Conservation (phyloP, 2,329 filamentous ascomycete species). For the Tolypocladium cylindrosporum region DNA sequence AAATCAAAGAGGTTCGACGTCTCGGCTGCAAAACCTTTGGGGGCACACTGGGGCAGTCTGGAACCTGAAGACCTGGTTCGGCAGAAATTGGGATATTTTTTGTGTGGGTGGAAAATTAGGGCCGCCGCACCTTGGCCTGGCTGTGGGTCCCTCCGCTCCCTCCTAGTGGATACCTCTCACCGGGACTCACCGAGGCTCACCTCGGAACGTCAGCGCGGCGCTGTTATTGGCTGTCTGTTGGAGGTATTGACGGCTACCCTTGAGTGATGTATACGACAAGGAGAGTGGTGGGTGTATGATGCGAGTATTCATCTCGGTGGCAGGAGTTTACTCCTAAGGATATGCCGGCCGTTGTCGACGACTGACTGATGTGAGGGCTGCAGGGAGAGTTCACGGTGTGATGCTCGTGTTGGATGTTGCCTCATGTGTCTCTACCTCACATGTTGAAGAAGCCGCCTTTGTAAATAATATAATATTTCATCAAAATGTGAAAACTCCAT, state of each 20-base stretch:
- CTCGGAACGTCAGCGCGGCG: not conserved
- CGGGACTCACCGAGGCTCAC: not conserved
- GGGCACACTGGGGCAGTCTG: conserved; percentile 6
- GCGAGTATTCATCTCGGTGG: too few species aligned
- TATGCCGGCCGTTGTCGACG: too few species aligned
- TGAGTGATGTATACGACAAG: not conserved
- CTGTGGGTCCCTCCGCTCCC: not conserved
- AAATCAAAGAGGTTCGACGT: conserved; percentile 14
- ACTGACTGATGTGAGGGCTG: too few species aligned
- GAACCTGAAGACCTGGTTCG: conserved; percentile 9
- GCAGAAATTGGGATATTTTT: conserved; percentile 31
- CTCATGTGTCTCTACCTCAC: too few species aligned
- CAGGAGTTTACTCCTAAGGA: too few species aligned
- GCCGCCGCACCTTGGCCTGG: conserved; percentile 18
- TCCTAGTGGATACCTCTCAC: not conserved
- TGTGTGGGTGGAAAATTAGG: conserved; percentile 45
- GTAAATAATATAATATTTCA: not conserved
- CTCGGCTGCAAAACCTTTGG: conserved; percentile 14
- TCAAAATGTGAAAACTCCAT: not conserved
- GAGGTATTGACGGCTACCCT: not conserved
- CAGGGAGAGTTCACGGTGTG: too few species aligned
- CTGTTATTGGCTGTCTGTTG: not conserved
- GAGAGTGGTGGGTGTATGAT: too few species aligned
- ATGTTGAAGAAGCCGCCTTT: too few species aligned
- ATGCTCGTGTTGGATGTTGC: too few species aligned